Conservation (phyloP, 768 basidiomycete species). For the Lentinula sp. region DNA sequence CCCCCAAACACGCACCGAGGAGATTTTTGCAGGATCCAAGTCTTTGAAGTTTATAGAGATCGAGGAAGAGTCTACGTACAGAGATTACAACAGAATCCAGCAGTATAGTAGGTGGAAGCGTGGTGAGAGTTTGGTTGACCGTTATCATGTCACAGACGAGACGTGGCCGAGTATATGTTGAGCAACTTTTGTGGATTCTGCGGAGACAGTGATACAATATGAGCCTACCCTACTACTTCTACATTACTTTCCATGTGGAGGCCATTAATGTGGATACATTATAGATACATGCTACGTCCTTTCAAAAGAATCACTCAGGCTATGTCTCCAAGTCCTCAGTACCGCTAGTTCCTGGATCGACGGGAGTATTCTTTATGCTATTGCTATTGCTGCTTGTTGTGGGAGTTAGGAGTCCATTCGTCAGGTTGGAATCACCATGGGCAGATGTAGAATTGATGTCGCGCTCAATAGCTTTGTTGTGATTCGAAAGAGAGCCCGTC, state of each 20-base stretch:
- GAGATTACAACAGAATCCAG: neutral
- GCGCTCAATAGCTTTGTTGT: neutral
- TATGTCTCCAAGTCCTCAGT: neutral
- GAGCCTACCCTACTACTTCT: neutral
- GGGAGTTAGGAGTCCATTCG: neutral
- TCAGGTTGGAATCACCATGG: neutral
- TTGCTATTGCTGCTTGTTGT: neutral
- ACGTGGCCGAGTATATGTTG: neutral
- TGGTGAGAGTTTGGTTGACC: neutral
- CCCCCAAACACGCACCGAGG: neutral
- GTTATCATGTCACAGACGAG: neutral
- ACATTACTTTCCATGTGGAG: neutral
- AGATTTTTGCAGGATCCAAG: neutral
- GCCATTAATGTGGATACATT: neutral
- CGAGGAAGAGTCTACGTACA: neutral
- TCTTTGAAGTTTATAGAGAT: neutral
- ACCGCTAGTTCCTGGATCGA: neutral
- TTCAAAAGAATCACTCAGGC: neutral
- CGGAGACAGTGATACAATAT: neutral
- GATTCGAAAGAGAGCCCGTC: neutral
- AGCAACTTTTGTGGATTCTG: neutral
- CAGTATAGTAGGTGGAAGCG: neutral
- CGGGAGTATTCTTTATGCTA: neutral
- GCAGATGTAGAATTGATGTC: neutral
- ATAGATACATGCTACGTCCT: neutral